Base-by-base conservation (phyloP, 208 protist species). In the Acanthamoeba triangularis region DNA sequence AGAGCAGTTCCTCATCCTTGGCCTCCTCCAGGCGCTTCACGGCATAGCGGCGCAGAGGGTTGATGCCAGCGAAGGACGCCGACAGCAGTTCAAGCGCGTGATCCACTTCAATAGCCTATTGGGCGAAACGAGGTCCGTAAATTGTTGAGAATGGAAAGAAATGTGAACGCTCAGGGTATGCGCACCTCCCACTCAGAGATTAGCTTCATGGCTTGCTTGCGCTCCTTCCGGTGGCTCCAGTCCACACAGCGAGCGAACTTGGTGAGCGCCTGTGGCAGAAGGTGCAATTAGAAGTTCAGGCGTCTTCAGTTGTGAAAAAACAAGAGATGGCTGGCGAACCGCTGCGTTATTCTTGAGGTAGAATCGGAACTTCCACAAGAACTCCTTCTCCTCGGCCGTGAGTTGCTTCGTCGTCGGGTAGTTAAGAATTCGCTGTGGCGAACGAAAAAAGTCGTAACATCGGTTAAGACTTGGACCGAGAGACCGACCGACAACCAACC, bases 341-440 rank as follows among this genome's bases (percentile, higher is more conserved):
- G 44, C 49, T 25, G 80, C 49, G 18, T 96, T 97, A n/a, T 67
- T 95, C 28, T 95, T 82, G 56, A 99, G 96, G 95, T 98, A 99
- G 91, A 98, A 97, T 47, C 98, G 97, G 96, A 98, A 99, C 92
- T 98, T 98, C 98, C 99, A 99, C 84, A 99, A 96, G 84, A 99
- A 96, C 52, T 97, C 95, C 85, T 97, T 97, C 28, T 99, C 98
- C 88, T 99, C 98, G n/a, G 97, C 94, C 28, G 97, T 94, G 41
- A 98, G 92, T 80, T 90, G 94, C 63, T 96, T 95, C 95, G 97
- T 97, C 20, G 98, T 96, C 28, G 98, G 90, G 54, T 95, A 94
- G 90, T 99, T 98, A 59, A 99, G 97, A 90, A 56, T 95, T 44
- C 28, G 96, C 98, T 65, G 98, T 74, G 44, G 97, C 97, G 33